Conservation (phyloP, 2,329 filamentous ascomycete genomes). For the Claviceps fusiformis region DNA sequence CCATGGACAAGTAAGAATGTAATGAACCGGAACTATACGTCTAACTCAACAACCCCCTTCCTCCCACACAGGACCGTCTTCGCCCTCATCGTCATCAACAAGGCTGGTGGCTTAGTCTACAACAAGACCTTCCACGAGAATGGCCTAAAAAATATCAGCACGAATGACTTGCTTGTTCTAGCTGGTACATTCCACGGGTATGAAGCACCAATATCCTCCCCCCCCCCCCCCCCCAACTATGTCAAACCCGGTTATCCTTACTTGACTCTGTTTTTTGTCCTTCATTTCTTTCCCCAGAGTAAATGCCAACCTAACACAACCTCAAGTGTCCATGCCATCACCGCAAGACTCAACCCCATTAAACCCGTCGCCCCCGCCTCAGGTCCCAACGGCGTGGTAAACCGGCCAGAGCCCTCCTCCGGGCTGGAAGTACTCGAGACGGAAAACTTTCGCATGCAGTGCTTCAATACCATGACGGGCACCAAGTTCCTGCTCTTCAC, state of each 20-base stretch:
- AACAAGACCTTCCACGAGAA: constrained; percentile 85
- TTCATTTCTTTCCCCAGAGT: too few relatives aligned
- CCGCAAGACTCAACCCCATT: constrained; percentile 46
- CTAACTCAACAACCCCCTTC: neutral
- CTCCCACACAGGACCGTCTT: constrained; percentile 66
- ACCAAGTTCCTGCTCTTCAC: constrained; percentile 95
- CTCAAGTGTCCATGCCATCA: constrained; percentile 54
- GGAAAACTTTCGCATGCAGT: constrained; percentile 88
- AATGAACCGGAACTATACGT: neutral
- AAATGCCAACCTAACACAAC: neutral
- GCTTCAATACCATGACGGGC: constrained; percentile 88
- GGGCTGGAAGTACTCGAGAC: constrained; percentile 90
- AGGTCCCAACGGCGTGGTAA: constrained; percentile 24
- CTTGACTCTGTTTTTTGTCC: neutral
- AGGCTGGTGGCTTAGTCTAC: constrained; percentile 92
- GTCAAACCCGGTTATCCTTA: neutral
- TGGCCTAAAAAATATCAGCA: constrained; percentile 73
- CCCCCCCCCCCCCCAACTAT: neutral
- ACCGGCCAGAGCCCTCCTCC: constrained; percentile 49
- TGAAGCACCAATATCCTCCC: constrained; percentile 7
- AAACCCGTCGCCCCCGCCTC: constrained; percentile 24
- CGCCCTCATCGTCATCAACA: constrained; percentile 95
- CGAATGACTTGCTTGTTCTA: constrained; percentile 93
- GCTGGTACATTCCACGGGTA: constrained; percentile 96
- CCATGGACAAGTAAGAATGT: neutral